Evolutionary conservation across 2,329 filamentous ascomycete species (phyloP).

Genomic region (Diplodia corticola): DNA sequence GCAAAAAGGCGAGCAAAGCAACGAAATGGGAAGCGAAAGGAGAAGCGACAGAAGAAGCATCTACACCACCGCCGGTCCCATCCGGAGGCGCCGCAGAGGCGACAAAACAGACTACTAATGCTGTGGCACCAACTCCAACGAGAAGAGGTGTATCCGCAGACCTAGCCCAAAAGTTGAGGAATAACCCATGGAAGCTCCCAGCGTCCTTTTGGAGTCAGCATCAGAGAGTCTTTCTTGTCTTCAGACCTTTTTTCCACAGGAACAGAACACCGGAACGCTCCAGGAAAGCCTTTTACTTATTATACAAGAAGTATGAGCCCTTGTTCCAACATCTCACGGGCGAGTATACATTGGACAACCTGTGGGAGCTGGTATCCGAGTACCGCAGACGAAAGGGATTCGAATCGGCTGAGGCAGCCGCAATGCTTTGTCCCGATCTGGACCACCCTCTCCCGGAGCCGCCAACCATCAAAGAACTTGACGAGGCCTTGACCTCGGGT

Average conservation of each 20-base stretch:
- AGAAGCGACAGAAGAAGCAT: no score
- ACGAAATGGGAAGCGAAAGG: no score
- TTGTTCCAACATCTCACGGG: background rate
- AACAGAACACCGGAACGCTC: background rate
- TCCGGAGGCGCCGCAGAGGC: no score
- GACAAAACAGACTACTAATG: no score
- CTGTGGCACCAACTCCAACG: no score
- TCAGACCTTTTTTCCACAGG: background rate
- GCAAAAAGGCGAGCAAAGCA: no score
- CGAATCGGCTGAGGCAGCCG: background rate
- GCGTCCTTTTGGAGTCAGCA: background rate
- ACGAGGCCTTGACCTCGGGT: background rate
- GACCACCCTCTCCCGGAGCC: background rate
- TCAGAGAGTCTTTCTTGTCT: background rate
- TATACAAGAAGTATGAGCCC: background rate
- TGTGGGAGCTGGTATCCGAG: background rate
- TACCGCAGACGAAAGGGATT: background rate
- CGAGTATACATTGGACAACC: background rate
- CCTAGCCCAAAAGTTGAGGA: no score
- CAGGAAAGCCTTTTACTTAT: rapidly evolving
- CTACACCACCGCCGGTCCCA: no score
- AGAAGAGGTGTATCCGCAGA: no score
- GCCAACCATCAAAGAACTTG: background rate
- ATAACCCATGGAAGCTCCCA: no score
- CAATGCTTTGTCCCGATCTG: background rate